These are phyloP conservation scores for Leptomonas seymouri DNA, from an alignment of 208 protist species.

Conservation along the genomic window DNA sequence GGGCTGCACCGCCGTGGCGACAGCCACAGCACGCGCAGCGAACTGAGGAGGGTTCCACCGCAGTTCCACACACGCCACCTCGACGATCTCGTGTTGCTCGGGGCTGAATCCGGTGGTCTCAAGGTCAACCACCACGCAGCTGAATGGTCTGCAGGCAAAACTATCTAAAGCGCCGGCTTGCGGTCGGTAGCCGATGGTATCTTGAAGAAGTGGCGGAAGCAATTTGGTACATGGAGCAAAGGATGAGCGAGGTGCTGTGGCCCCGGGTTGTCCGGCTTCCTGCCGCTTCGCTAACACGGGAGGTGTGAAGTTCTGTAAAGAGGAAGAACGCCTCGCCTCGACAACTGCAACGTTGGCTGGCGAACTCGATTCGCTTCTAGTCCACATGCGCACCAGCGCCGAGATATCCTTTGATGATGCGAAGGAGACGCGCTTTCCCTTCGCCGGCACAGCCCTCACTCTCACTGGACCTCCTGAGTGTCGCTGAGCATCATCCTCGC, in stretches of 20 bases:
- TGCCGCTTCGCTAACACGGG: too few species aligned
- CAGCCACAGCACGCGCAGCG: neutral
- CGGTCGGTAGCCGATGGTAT: conserved; percentile 6
- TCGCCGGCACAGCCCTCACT: neutral
- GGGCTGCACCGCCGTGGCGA: too few species aligned
- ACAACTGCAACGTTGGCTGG: neutral
- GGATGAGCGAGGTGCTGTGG: neutral
- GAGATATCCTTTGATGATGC: neutral
- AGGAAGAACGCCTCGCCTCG: too few species aligned
- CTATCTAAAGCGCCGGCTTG: neutral
- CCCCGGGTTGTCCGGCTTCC: neutral
- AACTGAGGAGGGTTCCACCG: conserved; percentile 43
- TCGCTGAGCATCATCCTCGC: neutral
- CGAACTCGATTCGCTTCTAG: neutral
- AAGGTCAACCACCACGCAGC: conserved; percentile 53
- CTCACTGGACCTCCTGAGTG: neutral
- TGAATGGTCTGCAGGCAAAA: conserved; percentile 20
- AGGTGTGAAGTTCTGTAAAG: too few species aligned
- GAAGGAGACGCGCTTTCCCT: neutral
- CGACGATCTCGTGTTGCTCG: conserved; percentile 47
- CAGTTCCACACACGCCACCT: conserved; percentile 63
- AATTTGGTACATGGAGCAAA: neutral
- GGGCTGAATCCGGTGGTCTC: conserved; percentile 74
- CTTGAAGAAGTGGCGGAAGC: conserved; percentile 12
- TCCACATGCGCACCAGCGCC: neutral